Evolutionary conservation across 495 filamentous ascomycete species (phyloP).

Genomic region (Daldinia childiae): DNA sequence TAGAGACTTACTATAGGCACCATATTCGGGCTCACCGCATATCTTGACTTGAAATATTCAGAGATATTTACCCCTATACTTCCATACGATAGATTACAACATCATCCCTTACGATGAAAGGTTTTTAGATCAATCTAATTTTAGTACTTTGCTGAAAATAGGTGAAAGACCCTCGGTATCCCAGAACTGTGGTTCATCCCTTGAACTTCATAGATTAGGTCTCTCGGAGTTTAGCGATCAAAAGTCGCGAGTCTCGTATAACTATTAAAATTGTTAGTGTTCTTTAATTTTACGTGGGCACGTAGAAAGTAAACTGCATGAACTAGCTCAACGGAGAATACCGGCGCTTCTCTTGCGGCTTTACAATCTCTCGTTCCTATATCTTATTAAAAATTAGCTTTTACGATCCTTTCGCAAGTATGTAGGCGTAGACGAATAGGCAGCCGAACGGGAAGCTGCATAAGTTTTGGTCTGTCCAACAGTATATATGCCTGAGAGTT

Average conservation of each 20-base stretch:
- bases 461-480: conserved; percentile 19
- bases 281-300: not conserved
- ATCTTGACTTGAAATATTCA: not conserved
- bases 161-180: not conserved
- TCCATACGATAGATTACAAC: not conserved
- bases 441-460: conserved; percentile 24
- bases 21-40: not conserved
- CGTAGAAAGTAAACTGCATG: not conserved
- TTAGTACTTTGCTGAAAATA: not conserved
- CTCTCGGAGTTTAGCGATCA: not conserved
- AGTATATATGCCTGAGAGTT: not conserved
- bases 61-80: not conserved
- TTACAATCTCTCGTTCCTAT: not conserved
- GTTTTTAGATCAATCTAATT: not conserved
- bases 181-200: not conserved
- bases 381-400: not conserved
- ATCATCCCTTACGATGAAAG: not conserved
- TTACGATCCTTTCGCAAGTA: not conserved
- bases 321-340: not conserved
- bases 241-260: not conserved
- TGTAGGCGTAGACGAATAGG: not conserved
- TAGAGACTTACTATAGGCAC: too few relatives aligned
- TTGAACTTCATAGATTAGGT: not conserved
- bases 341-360: not conserved
- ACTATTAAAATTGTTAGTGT: not conserved